Conservation (phyloP, 225 moss, liverwort and hornwort genomes). For the Straminergon stramineum region DNA sequence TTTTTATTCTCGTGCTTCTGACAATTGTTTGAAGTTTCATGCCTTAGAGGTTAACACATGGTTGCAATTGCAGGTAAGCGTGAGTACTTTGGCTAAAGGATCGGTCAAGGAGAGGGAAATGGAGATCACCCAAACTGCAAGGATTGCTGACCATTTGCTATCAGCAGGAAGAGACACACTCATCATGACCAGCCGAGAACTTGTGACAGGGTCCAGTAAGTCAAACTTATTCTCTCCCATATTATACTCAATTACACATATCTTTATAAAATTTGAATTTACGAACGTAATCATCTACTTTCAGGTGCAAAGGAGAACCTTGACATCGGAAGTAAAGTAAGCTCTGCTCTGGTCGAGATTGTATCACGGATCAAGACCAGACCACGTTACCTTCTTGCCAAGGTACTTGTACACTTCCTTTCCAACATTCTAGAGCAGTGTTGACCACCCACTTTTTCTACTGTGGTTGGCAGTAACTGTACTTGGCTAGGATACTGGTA, state of each 20-base stretch:
- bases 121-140: slow-evolving; percentile 58
- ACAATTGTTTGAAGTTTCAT: background rate
- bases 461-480: background rate
- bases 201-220: slow-evolving; percentile 71
- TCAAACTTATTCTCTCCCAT: background rate
- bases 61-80: slow-evolving; percentile 57
- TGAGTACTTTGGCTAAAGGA: slow-evolving; percentile 49
- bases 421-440: background rate
- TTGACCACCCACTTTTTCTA: background rate
- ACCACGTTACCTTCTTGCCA: slow-evolving; percentile 80
- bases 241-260: background rate
- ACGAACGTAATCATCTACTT: background rate
- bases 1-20: background rate
- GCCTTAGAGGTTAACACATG: background rate
- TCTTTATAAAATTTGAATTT: background rate
- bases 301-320: slow-evolving; percentile 72
- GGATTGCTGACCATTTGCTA: slow-evolving; percentile 60
- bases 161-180: slow-evolving; percentile 76
- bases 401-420: slow-evolving; percentile 33
- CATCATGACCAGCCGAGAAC: slow-evolving; percentile 80
- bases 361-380: slow-evolving; percentile 66
- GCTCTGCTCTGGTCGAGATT: slow-evolving; percentile 76
- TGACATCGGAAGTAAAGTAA: slow-evolving; percentile 66
- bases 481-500: background rate
- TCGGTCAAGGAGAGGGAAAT: slow-evolving; percentile 50